Conservation (phyloP, 345 rosid genomes). For the Salix udensis region DNA sequence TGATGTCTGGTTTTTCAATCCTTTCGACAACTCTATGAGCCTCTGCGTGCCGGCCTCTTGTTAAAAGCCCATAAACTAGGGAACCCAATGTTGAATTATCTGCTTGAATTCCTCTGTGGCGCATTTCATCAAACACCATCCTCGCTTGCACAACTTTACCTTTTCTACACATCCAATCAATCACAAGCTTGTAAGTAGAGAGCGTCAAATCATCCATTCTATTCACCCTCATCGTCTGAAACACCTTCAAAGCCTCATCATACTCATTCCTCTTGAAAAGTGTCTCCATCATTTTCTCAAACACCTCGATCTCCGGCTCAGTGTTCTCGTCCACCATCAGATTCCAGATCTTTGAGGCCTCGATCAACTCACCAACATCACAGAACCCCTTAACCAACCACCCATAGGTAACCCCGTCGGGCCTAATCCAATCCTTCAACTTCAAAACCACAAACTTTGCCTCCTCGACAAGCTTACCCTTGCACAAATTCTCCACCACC, state of each 20-base stretch:
- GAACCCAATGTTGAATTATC: conserved; percentile 49
- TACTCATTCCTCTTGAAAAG: conserved; percentile 53
- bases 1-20: conserved; percentile 55
- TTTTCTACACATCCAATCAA: conserved; percentile 68
- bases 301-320: conserved; percentile 47
- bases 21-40: conserved; percentile 40
- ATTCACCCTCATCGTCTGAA: conserved; percentile 48
- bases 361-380: conserved; percentile 58
- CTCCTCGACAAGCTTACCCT: conserved; percentile 55
- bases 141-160: conserved; percentile 46
- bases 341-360: conserved; percentile 79
- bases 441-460: conserved; percentile 55
- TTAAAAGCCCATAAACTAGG: conserved; percentile 51
- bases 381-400: conserved; percentile 64
- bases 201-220: conserved; percentile 50
- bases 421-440: conserved; percentile 50
- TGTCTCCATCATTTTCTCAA: conserved; percentile 63
- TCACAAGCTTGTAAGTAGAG: conserved; percentile 64
- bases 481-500: conserved; percentile 51
- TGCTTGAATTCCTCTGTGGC: conserved; percentile 43
- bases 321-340: conserved; percentile 68
- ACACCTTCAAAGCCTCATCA: conserved; percentile 62
- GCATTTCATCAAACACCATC: conserved; percentile 64
- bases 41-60: conserved; percentile 51
- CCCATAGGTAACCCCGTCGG: conserved; percentile 53